Evolutionary conservation across 2,329 filamentous ascomycete genomes (phyloP).

Genomic region (Ophiostoma ulmi): DNA sequence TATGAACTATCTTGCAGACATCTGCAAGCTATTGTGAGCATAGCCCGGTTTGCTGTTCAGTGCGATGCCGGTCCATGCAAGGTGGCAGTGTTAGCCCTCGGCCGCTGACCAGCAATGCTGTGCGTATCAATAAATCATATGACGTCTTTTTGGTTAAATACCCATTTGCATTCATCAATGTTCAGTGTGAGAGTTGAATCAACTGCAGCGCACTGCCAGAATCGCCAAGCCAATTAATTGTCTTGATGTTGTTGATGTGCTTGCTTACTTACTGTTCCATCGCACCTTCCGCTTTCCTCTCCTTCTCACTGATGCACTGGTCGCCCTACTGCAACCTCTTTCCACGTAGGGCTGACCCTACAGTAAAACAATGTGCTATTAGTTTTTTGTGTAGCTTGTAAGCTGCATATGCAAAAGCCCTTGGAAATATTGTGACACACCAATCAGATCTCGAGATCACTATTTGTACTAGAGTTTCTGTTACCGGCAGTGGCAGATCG

Average conservation of each 20-base stretch:
- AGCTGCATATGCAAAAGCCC: not conserved
- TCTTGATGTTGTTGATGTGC: not conserved
- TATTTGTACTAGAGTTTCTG: not conserved
- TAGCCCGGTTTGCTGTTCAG: not conserved
- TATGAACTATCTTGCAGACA: not conserved
- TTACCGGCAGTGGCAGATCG: not conserved
- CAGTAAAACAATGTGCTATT: not conserved
- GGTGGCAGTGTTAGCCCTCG: conserved; percentile 7
- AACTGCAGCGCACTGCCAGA: not conserved
- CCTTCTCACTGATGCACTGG: not conserved
- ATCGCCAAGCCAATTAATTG: not conserved
- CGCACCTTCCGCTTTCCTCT: not conserved
- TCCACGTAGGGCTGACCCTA: conserved; percentile 20
- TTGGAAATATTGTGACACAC: not conserved
- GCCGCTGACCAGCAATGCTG: not conserved
- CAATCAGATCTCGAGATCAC: not conserved
- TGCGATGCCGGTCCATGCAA: not conserved
- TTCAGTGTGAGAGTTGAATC: too few relatives aligned
- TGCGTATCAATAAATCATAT: not conserved
- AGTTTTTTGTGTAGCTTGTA: not conserved
- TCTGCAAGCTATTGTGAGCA: not conserved
- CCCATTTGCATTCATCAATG: too few relatives aligned
- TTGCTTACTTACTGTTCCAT: not conserved
- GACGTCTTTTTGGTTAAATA: not conserved
- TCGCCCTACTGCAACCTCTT: not conserved